These are phyloP conservation scores for Cladophialophora immunda DNA, from an alignment of 2,329 filamentous ascomycete genomes.

Conservation along the genomic window DNA sequence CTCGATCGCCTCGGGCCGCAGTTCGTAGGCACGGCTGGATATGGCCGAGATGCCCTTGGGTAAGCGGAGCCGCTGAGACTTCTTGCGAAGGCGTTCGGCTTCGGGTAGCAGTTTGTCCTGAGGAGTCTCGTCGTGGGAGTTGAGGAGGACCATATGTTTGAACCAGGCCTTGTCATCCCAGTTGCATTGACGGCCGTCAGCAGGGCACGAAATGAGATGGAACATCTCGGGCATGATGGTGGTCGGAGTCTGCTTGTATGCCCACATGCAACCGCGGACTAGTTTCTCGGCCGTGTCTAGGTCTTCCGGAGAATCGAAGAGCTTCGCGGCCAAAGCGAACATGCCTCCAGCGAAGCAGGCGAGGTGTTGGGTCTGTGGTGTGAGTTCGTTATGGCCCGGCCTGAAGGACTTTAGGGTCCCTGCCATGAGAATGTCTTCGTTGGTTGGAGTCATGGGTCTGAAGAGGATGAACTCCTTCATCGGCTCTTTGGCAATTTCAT, in stretches of 20 bases:
- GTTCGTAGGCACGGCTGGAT: slow-evolving; percentile 62
- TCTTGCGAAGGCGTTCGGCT: slow-evolving; percentile 29
- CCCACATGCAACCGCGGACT: slow-evolving; percentile 70
- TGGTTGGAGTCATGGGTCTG: slow-evolving; percentile 71
- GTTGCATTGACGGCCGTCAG: slow-evolving; percentile 46
- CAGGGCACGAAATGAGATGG: slow-evolving; percentile 55
- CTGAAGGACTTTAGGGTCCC: slow-evolving; percentile 62
- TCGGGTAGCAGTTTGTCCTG: slow-evolving; percentile 31
- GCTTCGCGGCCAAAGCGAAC: slow-evolving; percentile 71
- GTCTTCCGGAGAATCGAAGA: slow-evolving; percentile 64
- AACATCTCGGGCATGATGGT: slow-evolving; percentile 70
- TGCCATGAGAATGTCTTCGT: slow-evolving; percentile 58
- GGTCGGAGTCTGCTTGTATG: slow-evolving; percentile 64
- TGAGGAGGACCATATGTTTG: slow-evolving; percentile 36
- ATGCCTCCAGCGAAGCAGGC: slow-evolving; percentile 77
- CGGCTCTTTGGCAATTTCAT: slow-evolving; percentile 71
- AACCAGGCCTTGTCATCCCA: slow-evolving; percentile 51
- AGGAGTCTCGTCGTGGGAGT: slow-evolving; percentile 37
- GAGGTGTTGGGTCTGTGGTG: slow-evolving; percentile 63
- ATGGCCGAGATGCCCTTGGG: slow-evolving; percentile 37
- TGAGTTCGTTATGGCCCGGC: slow-evolving; percentile 46
- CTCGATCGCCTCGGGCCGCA: slow-evolving; percentile 70
- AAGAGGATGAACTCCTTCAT: slow-evolving; percentile 78
- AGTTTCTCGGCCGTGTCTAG: slow-evolving; percentile 65
- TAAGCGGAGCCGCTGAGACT: slow-evolving; percentile 53